Evolutionary conservation across 202 grass and related monocot genomes (phyloP).

Genomic region (Tripidium arundinaceum): DNA sequence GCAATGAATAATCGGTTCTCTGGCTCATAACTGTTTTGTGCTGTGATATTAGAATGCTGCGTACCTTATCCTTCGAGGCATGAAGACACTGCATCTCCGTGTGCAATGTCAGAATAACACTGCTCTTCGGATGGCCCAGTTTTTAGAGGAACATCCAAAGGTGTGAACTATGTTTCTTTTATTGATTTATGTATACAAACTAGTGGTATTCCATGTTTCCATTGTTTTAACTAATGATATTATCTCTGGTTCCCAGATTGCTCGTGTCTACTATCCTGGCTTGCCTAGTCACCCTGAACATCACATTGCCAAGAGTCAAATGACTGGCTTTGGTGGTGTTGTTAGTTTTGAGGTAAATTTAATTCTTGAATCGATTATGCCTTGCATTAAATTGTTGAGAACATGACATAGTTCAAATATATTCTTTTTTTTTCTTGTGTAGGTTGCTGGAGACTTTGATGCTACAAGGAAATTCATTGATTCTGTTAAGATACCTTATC

Average conservation of each 20-base stretch:
- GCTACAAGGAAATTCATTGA: constrained; percentile 82
- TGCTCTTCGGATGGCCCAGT: constrained; percentile 91
- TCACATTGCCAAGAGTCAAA: constrained; percentile 96
- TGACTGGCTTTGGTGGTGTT: constrained; percentile 95
- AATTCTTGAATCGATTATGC: not conserved
- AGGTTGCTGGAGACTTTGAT: constrained; percentile 89
- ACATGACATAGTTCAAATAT: not conserved
- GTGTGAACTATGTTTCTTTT: constrained; percentile 31
- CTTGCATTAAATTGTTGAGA: not conserved
- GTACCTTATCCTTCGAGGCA: constrained; percentile 88
- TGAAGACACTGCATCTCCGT: constrained; percentile 99
- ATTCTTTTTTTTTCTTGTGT: not conserved
- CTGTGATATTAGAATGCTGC: constrained; percentile 82
- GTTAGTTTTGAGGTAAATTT: constrained; percentile 92
- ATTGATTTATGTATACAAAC: not conserved
- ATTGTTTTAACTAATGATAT: constrained; percentile 17
- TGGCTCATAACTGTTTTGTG: constrained; percentile 7
- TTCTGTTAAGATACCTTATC: constrained; percentile 94
- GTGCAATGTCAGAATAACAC: constrained; percentile 93
- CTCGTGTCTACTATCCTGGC: constrained; percentile 86
- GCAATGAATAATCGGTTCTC: not conserved
- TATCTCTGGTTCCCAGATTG: constrained; percentile 51
- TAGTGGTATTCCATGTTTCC: not conserved
- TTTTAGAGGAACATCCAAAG: constrained; percentile 99
- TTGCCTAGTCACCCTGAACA: constrained; percentile 91